Evolutionary conservation across 2,329 filamentous ascomycete genomes (phyloP).

Genomic region (Dryadomyces quercus-mongolicae): DNA sequence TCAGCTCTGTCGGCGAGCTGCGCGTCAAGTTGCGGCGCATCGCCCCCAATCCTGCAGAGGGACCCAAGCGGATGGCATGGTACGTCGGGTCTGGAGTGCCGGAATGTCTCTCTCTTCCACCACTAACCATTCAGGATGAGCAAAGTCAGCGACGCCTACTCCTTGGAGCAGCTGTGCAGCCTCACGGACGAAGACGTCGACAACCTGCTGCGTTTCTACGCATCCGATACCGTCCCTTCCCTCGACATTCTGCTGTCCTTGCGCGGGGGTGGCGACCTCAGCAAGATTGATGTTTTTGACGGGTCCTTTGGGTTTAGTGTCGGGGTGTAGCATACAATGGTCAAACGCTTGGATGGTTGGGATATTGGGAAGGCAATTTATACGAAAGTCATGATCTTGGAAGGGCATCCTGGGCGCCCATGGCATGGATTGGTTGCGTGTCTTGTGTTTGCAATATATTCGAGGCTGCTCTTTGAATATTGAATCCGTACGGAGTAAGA

Average conservation of each 20-base stretch:
- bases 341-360: neutral
- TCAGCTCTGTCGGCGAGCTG: slow-evolving; percentile 71
- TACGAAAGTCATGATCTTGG: too few relatives aligned
- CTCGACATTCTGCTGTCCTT: slow-evolving; percentile 44
- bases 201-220: slow-evolving; percentile 65
- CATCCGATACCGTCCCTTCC: slow-evolving; percentile 39
- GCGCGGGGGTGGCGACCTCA: slow-evolving; percentile 30
- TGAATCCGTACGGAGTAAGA: too few relatives aligned
- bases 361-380: too few relatives aligned
- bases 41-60: slow-evolving; percentile 60
- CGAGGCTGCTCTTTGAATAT: too few relatives aligned
- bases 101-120: neutral
- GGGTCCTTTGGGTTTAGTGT: slow-evolving; percentile 49
- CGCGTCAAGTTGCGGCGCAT: slow-evolving; percentile 66
- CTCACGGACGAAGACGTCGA: slow-evolving; percentile 81
- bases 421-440: neutral
- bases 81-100: slow-evolving; percentile 25
- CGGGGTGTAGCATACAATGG: slow-evolving; percentile 18
- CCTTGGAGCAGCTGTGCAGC: slow-evolving; percentile 69
- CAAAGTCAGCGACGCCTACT: slow-evolving; percentile 77
- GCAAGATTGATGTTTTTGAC: slow-evolving; percentile 43
- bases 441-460: neutral
- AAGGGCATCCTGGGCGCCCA: neutral
- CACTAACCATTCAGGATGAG: slow-evolving; percentile 59
- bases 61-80: slow-evolving; percentile 85